Evolutionary conservation across 257 asterid species (phyloP).

Genomic region (Solanum appendiculatum): DNA sequence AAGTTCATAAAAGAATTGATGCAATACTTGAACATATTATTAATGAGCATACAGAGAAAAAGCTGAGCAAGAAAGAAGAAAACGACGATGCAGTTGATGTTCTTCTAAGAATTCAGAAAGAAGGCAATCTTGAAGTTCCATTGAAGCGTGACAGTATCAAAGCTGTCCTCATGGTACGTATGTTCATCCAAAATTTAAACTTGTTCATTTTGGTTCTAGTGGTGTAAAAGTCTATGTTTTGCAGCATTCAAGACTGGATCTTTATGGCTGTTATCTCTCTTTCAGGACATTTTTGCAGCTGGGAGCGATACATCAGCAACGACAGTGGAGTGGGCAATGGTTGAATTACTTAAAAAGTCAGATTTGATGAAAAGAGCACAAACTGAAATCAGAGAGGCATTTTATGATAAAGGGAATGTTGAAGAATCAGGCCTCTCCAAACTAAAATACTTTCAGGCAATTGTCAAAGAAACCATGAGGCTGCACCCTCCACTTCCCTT

Average conservation of each 20-base stretch:
- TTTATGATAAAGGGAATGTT: no score
- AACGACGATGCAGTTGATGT: slow-evolving; percentile 12
- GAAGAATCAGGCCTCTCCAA: no score
- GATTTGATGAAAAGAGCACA: no score
- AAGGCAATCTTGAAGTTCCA: slow-evolving; percentile 2
- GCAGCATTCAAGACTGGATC: background rate
- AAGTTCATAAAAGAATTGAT: slow-evolving; percentile 9
- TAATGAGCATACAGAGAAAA: background rate
- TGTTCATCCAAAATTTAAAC: background rate
- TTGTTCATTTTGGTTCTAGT: background rate
- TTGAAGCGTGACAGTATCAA: background rate
- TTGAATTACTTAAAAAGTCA: no score
- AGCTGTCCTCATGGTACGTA: slow-evolving; percentile 12
- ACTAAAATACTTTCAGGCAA: no score
- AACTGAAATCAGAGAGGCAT: no score
- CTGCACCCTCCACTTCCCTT: no score
- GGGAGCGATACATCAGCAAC: slow-evolving; percentile 10
- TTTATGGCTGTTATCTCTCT: background rate
- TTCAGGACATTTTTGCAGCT: slow-evolving; percentile 8
- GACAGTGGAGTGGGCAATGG: no score
- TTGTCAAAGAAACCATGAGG: no score
- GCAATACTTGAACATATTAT: slow-evolving; percentile 15
- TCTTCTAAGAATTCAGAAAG: slow-evolving; percentile 6
- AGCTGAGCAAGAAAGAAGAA: background rate
- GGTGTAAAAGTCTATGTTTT: background rate